Evolutionary conservation across 768 basidiomycete species (phyloP).

Genomic region (Fistulinella prunicolor): DNA sequence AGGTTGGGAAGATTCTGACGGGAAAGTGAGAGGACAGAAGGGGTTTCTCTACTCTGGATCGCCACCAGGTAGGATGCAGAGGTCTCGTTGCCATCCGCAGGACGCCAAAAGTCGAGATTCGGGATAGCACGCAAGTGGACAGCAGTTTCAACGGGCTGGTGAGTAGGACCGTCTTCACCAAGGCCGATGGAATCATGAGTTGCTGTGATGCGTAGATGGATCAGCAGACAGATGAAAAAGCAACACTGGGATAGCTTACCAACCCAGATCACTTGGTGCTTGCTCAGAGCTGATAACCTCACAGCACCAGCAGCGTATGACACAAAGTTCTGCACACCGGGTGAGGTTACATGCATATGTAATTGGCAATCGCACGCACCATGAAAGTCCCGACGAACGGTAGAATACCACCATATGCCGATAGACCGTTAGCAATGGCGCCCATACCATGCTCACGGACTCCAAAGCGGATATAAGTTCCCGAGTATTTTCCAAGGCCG

Average conservation of each 20-base stretch:
- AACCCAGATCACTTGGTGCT: conserved; percentile 92
- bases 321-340: conserved; percentile 70
- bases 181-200: conserved; percentile 95
- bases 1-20: conserved; percentile 94
- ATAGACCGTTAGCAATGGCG: conserved; percentile 88
- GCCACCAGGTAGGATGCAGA: conserved; percentile 87
- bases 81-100: conserved; percentile 96
- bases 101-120: conserved; percentile 90
- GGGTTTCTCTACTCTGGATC: conserved; percentile 69
- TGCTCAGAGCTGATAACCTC: conserved; percentile 83
- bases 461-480: conserved; percentile 93
- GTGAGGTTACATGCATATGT: conserved; percentile 8
- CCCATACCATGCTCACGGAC: conserved; percentile 98
- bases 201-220: conserved; percentile 39
- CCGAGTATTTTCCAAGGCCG: conserved; percentile 77
- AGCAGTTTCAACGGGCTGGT: conserved; percentile 91
- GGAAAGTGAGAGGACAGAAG: conserved; percentile 80
- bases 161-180: conserved; percentile 94
- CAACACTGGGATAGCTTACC: conserved; percentile 41
- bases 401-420: conserved; percentile 87
- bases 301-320: conserved; percentile 93
- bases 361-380: conserved; percentile 39
- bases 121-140: conserved; percentile 85
- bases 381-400: conserved; percentile 93
- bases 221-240: background rate